These are phyloP conservation scores for Pseudohyphozyma bogoriensis DNA, from an alignment of 768 basidiomycete species.

Conservation along the genomic window DNA sequence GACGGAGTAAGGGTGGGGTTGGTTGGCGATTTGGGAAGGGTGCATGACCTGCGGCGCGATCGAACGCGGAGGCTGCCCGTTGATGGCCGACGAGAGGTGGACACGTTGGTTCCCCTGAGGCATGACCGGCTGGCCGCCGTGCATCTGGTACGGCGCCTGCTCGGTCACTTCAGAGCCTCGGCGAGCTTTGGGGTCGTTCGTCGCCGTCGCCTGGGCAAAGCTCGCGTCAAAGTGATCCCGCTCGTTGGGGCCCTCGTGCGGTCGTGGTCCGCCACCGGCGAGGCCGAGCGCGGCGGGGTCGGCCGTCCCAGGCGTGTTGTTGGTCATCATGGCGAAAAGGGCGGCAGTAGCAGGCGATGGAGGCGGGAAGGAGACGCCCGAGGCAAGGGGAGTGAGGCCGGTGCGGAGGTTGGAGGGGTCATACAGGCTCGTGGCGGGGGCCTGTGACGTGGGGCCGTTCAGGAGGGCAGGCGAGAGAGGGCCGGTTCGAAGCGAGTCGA, in stretches of 20 bases:
- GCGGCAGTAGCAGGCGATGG: conserved; percentile 82
- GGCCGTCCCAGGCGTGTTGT: conserved; percentile 35
- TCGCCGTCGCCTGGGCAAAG: conserved; percentile 20
- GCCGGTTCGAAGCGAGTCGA: conserved; percentile 70
- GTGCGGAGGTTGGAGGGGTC: conserved; percentile 59
- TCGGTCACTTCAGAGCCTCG: neutral
- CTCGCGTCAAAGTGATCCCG: conserved; percentile 28
- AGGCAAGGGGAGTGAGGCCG: conserved; percentile 59
- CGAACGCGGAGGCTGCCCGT: neutral
- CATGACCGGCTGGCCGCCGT: conserved; percentile 12
- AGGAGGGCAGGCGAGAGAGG: conserved; percentile 96
- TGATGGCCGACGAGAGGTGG: neutral
- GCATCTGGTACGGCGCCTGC: neutral
- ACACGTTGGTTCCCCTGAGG: neutral
- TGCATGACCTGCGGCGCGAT: neutral
- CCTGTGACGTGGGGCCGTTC: conserved; percentile 58
- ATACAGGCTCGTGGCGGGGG: conserved; percentile 44
- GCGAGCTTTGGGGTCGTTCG: neutral
- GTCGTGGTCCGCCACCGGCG: conserved; percentile 18
- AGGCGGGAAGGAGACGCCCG: conserved; percentile 54
- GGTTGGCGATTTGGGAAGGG: neutral
- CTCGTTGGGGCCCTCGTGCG: conserved; percentile 29
- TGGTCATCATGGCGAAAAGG: conserved; percentile 83
- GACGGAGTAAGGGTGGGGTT: neutral
- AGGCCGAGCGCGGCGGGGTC: conserved; percentile 9